These are phyloP conservation scores for Oehlia diaphana DNA, from an alignment of 192 early-diverging fungal genomes.

Conservation along the genomic window DNA sequence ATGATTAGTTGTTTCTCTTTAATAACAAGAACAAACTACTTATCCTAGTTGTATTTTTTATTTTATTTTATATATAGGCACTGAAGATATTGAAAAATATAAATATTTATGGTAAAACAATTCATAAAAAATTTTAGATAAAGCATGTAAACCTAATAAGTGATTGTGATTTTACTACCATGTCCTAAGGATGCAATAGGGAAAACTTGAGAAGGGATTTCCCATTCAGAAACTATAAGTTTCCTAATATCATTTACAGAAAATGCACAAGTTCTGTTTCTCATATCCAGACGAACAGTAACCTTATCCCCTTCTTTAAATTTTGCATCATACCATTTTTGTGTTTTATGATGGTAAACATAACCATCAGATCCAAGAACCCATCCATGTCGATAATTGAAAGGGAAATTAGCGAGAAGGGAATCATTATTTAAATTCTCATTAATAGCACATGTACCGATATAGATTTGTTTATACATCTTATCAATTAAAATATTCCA, in stretches of 20 bases:
- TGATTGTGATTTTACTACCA: too few species aligned
- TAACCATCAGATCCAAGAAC: not conserved
- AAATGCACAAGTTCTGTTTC: conserved; percentile 5
- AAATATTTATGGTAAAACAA: too few species aligned
- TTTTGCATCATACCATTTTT: not conserved
- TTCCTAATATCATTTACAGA: conserved; percentile 18
- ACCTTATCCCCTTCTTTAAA: conserved; percentile 1
- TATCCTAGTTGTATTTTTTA: too few species aligned
- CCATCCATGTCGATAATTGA: not conserved
- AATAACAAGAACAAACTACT: too few species aligned
- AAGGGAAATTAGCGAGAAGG: too few species aligned
- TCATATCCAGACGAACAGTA: conserved; percentile 28
- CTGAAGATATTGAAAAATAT: too few species aligned
- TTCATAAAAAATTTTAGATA: too few species aligned
- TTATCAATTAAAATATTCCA: conserved; percentile 10
- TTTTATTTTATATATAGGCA: too few species aligned
- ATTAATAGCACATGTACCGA: not conserved
- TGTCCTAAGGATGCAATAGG: conserved; percentile 5
- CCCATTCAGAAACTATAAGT: not conserved
- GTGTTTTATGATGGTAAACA: not conserved
- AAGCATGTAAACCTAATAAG: too few species aligned
- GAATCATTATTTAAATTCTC: not conserved
- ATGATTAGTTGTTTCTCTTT: too few species aligned
- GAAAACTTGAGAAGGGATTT: conserved; percentile 18
- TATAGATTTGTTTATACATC: not conserved